Evolutionary conservation across 139 green algal genomes (phyloP).

Genomic region (Closterium sp.): DNA sequence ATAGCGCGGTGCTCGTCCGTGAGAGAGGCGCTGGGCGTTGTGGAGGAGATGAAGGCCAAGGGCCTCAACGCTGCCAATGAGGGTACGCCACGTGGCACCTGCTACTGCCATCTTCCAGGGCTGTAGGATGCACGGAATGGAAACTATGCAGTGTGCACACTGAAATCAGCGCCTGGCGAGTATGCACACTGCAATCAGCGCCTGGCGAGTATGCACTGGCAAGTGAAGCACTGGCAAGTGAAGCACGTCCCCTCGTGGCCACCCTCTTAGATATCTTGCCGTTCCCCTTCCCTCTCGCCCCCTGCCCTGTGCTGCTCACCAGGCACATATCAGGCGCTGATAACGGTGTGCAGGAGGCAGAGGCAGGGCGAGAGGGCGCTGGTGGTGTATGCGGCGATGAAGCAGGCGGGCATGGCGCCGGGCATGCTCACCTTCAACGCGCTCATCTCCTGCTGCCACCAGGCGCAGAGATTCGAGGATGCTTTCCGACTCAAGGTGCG

Average conservation of each 20-base stretch:
- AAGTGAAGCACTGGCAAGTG: too few species aligned
- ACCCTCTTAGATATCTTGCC: too few species aligned
- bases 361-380: slow-evolving; percentile 31
- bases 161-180: too few species aligned
- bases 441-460: slow-evolving; percentile 34
- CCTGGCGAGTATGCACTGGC: too few species aligned
- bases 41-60: slow-evolving; percentile 44
- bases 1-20: slow-evolving; percentile 5
- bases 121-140: not conserved
- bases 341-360: slow-evolving; percentile 39
- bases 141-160: too few species aligned
- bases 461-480: slow-evolving; percentile 13
- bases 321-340: slow-evolving; percentile 29
- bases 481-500: slow-evolving; percentile 18
- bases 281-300: too few species aligned
- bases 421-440: slow-evolving; percentile 32
- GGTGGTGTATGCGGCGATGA: slow-evolving; percentile 33
- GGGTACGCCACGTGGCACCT: not conserved
- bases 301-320: too few species aligned
- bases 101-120: too few species aligned
- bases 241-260: too few species aligned
- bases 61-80: slow-evolving; percentile 31
- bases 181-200: too few species aligned
- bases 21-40: slow-evolving; percentile 25
- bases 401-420: slow-evolving; percentile 19